These are phyloP conservation scores for Catunica adiposa DNA, from an alignment of 2,329 filamentous ascomycete species.

Conservation along the genomic window DNA sequence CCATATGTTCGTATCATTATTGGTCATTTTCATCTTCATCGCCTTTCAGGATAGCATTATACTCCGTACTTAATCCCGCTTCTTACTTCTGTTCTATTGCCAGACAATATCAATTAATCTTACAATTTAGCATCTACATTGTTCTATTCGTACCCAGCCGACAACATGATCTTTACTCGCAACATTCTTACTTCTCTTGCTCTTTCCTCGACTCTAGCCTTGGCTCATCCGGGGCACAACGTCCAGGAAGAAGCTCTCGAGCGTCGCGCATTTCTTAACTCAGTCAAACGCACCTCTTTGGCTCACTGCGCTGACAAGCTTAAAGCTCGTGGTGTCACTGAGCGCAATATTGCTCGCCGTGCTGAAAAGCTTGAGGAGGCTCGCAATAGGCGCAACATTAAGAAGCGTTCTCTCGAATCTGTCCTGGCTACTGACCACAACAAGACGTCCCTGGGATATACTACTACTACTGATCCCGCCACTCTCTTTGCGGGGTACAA, in stretches of 20 bases:
- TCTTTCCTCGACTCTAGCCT: conserved; percentile 12
- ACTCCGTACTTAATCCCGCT: background rate
- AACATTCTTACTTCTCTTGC: conserved; percentile 13
- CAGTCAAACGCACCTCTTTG: conserved; percentile 26
- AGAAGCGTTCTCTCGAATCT: conserved; percentile 18
- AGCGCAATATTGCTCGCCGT: conserved; percentile 29
- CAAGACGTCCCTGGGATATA: conserved; percentile 21
- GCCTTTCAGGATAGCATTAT: background rate
- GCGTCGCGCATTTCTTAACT: conserved; percentile 29
- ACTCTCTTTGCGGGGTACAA: conserved; percentile 23
- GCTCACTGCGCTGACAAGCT: conserved; percentile 31
- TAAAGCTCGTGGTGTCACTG: conserved; percentile 29
- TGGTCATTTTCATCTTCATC: background rate
- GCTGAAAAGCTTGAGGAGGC: conserved; percentile 25
- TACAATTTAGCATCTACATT: background rate
- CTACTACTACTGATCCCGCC: conserved; percentile 18
- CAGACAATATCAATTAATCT: background rate
- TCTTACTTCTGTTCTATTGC: background rate
- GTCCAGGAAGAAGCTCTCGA: conserved; percentile 31
- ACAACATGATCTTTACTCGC: conserved; percentile 10
- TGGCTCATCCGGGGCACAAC: conserved; percentile 34
- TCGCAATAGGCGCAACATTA: conserved; percentile 23
- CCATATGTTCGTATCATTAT: background rate
- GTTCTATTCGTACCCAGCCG: background rate
- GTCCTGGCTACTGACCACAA: conserved; percentile 23